Percentiles rank a stretch among this genome's conserved stretches.
These are phyloP conservation scores for Colletotrichum tanaceti DNA, from an alignment of 2,329 filamentous ascomycete species.

Conservation along the genomic window DNA sequence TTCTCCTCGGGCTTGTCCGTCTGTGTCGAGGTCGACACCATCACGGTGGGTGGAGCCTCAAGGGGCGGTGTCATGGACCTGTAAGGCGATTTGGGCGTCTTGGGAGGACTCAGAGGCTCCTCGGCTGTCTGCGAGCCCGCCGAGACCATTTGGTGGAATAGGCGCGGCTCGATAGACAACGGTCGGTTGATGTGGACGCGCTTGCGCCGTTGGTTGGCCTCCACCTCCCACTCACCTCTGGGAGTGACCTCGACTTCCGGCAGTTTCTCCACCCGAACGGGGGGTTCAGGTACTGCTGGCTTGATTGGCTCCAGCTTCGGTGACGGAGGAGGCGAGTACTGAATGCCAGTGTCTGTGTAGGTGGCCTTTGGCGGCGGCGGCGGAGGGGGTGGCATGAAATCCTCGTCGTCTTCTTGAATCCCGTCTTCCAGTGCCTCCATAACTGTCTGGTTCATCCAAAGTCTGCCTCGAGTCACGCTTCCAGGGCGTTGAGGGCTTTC, in stretches of 20 bases:
- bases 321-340: slow-evolving; percentile 86
- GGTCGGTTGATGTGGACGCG: slow-evolving; percentile 68
- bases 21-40: slow-evolving; percentile 71
- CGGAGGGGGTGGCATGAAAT: slow-evolving; percentile 43
- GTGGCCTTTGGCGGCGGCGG: slow-evolving; percentile 54
- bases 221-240: slow-evolving; percentile 66
- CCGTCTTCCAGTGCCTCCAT: slow-evolving; percentile 66
- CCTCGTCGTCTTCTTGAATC: slow-evolving; percentile 63
- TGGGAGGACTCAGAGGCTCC: slow-evolving; percentile 72
- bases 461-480: slow-evolving; percentile 65
- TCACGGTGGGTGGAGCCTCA: slow-evolving; percentile 50
- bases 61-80: slow-evolving; percentile 55
- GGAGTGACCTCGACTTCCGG: slow-evolving; percentile 58
- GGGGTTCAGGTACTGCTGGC: slow-evolving; percentile 57
- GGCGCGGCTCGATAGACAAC: slow-evolving; percentile 60
- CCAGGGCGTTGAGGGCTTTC: slow-evolving; percentile 68
- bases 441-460: slow-evolving; percentile 65
- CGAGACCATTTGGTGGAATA: slow-evolving; percentile 69
- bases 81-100: slow-evolving; percentile 68
- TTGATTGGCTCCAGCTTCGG: slow-evolving; percentile 63
- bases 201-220: slow-evolving; percentile 78
- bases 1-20: slow-evolving; percentile 58
- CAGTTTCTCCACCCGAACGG: slow-evolving; percentile 51
- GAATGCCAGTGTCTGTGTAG: slow-evolving; percentile 82
- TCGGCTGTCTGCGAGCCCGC: slow-evolving; percentile 71